Percentiles rank a stretch among this genome's conserved stretches.
Conservation (phyloP, 495 filamentous ascomycete species). For the Copromyces sp. region DNA sequence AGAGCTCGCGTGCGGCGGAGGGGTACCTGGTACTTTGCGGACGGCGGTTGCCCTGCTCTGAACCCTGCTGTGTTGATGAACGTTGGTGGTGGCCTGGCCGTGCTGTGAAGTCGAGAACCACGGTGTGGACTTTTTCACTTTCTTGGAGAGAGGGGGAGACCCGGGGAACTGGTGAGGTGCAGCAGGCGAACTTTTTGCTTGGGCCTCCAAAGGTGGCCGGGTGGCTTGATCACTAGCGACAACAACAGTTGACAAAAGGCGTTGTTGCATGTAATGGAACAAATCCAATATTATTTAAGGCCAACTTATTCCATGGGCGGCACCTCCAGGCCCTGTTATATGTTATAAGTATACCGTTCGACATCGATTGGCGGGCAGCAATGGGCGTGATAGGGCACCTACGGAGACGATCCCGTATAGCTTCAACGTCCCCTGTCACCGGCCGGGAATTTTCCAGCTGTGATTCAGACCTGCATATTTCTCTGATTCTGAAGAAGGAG, state of each 20-base stretch:
- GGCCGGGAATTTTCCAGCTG: background rate
- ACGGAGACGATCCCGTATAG: background rate
- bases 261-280: background rate
- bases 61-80: background rate
- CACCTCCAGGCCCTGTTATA: background rate
- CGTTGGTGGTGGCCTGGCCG: background rate
- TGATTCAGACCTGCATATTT: background rate
- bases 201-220: background rate
- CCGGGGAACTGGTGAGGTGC: background rate
- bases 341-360: background rate
- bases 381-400: background rate
- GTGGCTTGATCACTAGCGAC: background rate
- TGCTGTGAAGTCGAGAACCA: background rate
- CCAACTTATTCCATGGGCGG: background rate
- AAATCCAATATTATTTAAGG: background rate
- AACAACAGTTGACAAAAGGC: background rate
- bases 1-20: background rate
- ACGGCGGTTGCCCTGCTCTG: background rate
- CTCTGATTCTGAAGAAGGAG: background rate
- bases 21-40: background rate
- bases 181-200: background rate
- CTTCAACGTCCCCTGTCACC: background rate
- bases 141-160: background rate
- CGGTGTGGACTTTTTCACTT: background rate
- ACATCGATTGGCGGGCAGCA: background rate